phyloP scores from a whole-genome alignment of 164 flowering plant species.

The Stephania yunnanensis region DNA sequence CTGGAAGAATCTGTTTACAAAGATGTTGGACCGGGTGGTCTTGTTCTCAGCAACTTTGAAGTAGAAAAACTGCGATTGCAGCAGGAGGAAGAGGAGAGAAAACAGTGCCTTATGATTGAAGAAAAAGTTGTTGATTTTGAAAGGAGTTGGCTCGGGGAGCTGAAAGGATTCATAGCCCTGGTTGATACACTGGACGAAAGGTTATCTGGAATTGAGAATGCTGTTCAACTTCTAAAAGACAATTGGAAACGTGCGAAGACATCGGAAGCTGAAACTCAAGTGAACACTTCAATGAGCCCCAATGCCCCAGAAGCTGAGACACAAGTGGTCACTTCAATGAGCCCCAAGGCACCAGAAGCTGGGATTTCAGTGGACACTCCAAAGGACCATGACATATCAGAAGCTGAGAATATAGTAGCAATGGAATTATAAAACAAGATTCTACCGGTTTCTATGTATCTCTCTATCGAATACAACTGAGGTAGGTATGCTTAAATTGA shows the following conservation, averaged over 20 bases:
- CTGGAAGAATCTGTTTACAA: conserved; percentile 66
- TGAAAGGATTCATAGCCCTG: conserved; percentile 14
- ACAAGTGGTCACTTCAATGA: no score
- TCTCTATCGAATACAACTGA: background rate
- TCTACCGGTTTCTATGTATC: background rate
- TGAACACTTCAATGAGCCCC: no score
- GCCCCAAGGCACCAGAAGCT: no score
- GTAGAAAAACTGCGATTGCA: conserved; percentile 46
- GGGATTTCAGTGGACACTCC: no score
- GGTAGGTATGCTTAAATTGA: background rate
- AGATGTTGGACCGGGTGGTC: conserved; percentile 69
- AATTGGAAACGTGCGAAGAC: conserved; percentile 19
- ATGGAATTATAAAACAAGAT: background rate
- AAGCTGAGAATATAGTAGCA: no score
- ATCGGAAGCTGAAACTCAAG: conserved; percentile 3
- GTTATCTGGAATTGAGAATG: conserved; percentile 24
- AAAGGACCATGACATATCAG: no score
- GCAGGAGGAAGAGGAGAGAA: conserved; percentile 58
- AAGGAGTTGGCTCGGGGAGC: conserved; percentile 19
- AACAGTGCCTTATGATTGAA: conserved; percentile 30
- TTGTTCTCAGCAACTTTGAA: conserved; percentile 53
- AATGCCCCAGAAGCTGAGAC: no score
- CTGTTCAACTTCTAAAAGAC: conserved; percentile 29
- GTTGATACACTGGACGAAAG: conserved; percentile 21
- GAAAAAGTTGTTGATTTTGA: conserved; percentile 33